Conservation (phyloP, 73 alveolate genomes). For the Paramecium primaurelia region DNA sequence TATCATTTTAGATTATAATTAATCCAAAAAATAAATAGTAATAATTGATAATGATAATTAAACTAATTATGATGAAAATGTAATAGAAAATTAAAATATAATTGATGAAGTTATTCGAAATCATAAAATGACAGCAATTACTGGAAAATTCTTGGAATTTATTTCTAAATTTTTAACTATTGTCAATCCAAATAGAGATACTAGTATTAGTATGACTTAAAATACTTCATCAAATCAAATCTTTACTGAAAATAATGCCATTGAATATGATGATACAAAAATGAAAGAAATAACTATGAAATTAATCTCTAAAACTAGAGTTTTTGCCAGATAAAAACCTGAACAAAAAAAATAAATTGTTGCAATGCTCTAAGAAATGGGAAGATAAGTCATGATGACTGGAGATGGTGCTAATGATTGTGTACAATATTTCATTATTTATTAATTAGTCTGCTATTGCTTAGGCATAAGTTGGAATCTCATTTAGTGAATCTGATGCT, state of each 20-base stretch:
- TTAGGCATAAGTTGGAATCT: conserved; percentile 52
- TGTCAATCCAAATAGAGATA: background rate
- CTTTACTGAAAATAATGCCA: background rate
- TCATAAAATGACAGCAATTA: conserved; percentile 22
- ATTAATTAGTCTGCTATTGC: conserved; percentile 18
- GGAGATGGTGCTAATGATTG: conserved; percentile 69
- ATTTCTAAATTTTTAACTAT: background rate
- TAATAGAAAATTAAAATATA: background rate
- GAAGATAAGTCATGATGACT: conserved; percentile 49
- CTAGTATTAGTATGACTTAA: background rate
- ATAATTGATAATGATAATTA: background rate
- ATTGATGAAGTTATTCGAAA: background rate
- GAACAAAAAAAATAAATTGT: conserved; percentile 47
- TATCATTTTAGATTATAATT: conserved; percentile 10
- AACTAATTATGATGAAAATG: background rate
- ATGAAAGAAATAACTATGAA: conserved; percentile 1
- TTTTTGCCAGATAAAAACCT: conserved; percentile 50
- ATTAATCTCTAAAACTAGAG: conserved; percentile 30
- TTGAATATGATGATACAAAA: background rate
- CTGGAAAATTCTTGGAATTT: background rate
- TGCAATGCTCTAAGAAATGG: background rate
- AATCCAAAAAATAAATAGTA: background rate
- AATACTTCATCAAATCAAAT: background rate
- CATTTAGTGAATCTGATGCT: conserved; percentile 55
- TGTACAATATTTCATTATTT: background rate